These are phyloP conservation scores for Hyparrhenia diplandra DNA, from an alignment of 176 grass and related monocot genomes.

Conservation along the genomic window DNA sequence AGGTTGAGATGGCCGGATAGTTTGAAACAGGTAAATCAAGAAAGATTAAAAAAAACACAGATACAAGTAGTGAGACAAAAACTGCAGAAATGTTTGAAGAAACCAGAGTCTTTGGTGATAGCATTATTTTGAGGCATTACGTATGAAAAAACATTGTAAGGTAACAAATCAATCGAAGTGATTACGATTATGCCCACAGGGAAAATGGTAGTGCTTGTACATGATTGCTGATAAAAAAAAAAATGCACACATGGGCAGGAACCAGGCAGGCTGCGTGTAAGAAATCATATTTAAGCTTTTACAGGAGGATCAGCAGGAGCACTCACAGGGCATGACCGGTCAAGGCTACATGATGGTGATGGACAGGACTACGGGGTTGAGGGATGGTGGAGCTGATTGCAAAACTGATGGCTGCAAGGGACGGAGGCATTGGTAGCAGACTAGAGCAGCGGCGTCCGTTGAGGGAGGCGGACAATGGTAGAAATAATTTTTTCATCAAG, in stretches of 20 bases:
- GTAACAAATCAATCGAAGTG: not conserved
- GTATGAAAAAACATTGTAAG: not conserved
- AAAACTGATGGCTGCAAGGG: no score
- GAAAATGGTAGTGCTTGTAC: not conserved
- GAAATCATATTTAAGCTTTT: not conserved
- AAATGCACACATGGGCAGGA: not conserved
- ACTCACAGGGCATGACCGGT: not conserved
- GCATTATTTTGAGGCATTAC: not conserved
- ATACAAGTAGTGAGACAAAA: no score
- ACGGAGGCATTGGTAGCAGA: not conserved
- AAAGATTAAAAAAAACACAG: no score
- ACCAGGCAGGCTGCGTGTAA: not conserved
- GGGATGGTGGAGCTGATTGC: not conserved
- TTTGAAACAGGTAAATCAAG: no score
- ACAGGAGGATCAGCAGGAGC: not conserved
- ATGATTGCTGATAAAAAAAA: not conserved
- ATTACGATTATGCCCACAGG: not conserved
- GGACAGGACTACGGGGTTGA: not conserved
- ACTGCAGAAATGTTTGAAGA: not conserved
- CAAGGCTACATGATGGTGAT: not conserved
- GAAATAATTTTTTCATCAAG: constrained; percentile 40
- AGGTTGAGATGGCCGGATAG: no score
- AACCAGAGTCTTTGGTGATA: not conserved
- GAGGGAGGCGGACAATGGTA: constrained; percentile 20
- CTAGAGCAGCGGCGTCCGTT: not conserved